Evolutionary conservation across 306 rosid species (phyloP), one percentile per base, ranked within the genome.

Genomic region (Aeschynomene evenia): DNA sequence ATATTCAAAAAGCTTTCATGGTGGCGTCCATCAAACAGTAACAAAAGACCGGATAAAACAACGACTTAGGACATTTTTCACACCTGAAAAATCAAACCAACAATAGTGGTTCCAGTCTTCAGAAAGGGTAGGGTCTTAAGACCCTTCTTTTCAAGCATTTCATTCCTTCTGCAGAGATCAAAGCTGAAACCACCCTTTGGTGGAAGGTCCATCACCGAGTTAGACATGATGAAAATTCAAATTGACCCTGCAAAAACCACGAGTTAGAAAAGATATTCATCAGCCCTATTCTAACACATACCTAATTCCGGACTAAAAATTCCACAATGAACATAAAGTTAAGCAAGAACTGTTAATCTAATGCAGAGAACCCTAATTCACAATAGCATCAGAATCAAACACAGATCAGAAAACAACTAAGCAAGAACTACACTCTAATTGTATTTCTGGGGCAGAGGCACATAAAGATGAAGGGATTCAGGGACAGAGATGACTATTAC

Each of bases 61-160:
- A 40, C 33, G 13, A n/a, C 15, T 9, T 11, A 20, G 9, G 37
- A 7, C 9, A 20, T 16, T n/a, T n/a, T n/a, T n/a, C 29, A 89
- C 98, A 37, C 13, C 94, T 85, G 66, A 24, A 85, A 92, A 78
- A 92, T 78, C 46, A 92, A 78, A 77, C 96, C 96, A 19, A 92
- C 98, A 37, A 94, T 90, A 12, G 97, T 94, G 5, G 97, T 94
- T 26, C 98, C 98, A 0, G 97, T 94, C 88, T 94, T 94, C 6
- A 88, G 78, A 65, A 73, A 94, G 20, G 97, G 67, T 0, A 88
- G 88, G 4, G 75, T 66, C 39, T 76, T 79, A 45, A 87, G 82
- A 21, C 95, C 98, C 49, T 91, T 87, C 74, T 85, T 77, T 9
- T 80, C 66, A 39, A 90, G 96, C 98, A 94, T 90, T 3, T 75